Percentiles rank a stretch among this genome's conserved stretches.
Conservation (phyloP, 176 grass and related monocot genomes). For the Calamus simplicifolius region DNA sequence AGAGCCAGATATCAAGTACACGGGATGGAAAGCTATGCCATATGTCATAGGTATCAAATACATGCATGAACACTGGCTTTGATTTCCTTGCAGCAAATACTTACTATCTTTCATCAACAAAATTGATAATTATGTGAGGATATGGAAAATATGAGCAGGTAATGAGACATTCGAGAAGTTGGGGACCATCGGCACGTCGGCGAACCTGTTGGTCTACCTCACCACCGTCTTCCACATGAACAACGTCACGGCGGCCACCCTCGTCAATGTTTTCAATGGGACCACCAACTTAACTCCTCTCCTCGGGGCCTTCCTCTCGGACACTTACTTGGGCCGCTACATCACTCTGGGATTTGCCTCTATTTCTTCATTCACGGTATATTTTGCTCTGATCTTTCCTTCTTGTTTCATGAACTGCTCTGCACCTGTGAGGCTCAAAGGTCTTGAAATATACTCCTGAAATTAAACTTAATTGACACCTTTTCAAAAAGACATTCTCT, state of each 20-base stretch:
- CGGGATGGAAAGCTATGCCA: constrained; percentile 61
- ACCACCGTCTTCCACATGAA: constrained; percentile 63
- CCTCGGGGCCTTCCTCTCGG: constrained; percentile 44
- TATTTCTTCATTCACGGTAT: constrained; percentile 34
- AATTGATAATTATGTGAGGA: too few species aligned
- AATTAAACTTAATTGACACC: too few species aligned
- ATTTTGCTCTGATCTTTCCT: too few species aligned
- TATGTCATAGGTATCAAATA: constrained; percentile 43
- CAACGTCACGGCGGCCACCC: constrained; percentile 39
- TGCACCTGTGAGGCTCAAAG: too few species aligned
- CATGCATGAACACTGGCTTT: not conserved
- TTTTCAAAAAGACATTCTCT: too few species aligned
- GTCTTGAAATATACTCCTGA: too few species aligned
- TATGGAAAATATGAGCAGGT: constrained; percentile 4
- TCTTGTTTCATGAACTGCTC: too few species aligned
- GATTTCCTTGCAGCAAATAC: not conserved
- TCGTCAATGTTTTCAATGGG: constrained; percentile 48
- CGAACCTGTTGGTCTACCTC: constrained; percentile 71
- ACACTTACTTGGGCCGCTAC: constrained; percentile 57
- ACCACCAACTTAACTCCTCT: constrained; percentile 64
- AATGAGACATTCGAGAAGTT: constrained; percentile 83
- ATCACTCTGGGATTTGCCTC: constrained; percentile 32
- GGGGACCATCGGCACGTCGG: constrained; percentile 50
- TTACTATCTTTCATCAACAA: too few species aligned
- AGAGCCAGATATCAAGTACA: constrained; percentile 28